A percentile compares a stretch with the other conserved stretches of the same genome.
These are phyloP conservation scores for Nakazawaea anatomiae DNA, from an alignment of 805 yeast species.

Conservation along the genomic window DNA sequence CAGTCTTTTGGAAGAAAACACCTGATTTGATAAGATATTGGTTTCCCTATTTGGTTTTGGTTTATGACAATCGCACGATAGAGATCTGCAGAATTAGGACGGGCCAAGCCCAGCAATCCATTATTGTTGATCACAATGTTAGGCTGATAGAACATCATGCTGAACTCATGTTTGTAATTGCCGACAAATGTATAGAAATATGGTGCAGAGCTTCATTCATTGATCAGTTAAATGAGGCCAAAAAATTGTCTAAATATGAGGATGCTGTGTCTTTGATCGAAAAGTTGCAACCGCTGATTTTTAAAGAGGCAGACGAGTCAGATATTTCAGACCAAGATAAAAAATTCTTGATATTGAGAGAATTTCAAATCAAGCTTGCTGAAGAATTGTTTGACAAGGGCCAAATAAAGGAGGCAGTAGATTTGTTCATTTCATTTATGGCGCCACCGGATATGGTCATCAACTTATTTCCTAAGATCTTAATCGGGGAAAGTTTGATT, in stretches of 20 bases:
- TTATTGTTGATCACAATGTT: slow-evolving; percentile 11
- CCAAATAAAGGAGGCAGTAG: slow-evolving; percentile 31
- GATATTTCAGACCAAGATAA: slow-evolving; percentile 19
- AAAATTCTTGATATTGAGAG: slow-evolving; percentile 31
- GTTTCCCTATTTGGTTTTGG: slow-evolving; percentile 34
- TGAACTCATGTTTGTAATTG: slow-evolving; percentile 23
- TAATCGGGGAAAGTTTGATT: slow-evolving; percentile 6
- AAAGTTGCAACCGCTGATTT: slow-evolving; percentile 21
- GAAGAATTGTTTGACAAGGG: slow-evolving; percentile 23
- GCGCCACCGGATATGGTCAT: slow-evolving; percentile 57
- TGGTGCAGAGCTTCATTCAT: slow-evolving; percentile 22
- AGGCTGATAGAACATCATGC: slow-evolving; percentile 18
- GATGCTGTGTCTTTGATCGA: slow-evolving; percentile 40
- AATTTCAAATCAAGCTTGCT: slow-evolving; percentile 37
- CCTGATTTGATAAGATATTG: slow-evolving; percentile 25
- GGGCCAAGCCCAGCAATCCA: slow-evolving; percentile 27
- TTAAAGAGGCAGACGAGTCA: slow-evolving; percentile 7
- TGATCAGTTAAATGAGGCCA: slow-evolving; percentile 27
- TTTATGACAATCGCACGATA: slow-evolving; percentile 21
- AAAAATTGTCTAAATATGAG: slow-evolving; percentile 22
- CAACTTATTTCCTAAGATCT: slow-evolving; percentile 33
- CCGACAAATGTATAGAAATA: slow-evolving; percentile 21
- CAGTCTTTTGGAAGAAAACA: slow-evolving; percentile 16
- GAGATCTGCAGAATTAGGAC: slow-evolving; percentile 33
- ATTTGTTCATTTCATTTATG: slow-evolving; percentile 42